phyloP scores from a whole-genome alignment of 2,329 filamentous ascomycete species.

The Trichoderma atroviride region DNA sequence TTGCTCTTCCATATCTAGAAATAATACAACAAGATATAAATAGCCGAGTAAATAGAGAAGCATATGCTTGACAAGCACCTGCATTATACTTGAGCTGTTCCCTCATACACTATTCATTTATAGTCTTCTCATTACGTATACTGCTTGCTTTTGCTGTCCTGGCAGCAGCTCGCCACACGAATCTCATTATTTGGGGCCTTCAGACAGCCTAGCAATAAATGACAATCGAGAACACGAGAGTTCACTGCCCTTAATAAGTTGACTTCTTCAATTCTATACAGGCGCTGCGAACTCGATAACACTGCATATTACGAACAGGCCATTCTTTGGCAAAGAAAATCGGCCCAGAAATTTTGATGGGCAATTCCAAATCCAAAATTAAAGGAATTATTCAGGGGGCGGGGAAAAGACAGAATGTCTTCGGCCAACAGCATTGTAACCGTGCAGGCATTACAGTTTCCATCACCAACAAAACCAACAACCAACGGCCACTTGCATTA shows the following conservation, averaged over 20 bases:
- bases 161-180: not conserved
- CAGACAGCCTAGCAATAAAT: not conserved
- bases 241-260: not conserved
- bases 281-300: too few relatives aligned
- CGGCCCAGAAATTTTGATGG: too few relatives aligned
- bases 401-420: constrained; percentile 20
- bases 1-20: not conserved
- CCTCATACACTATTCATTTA: not conserved
- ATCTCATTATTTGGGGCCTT: not conserved
- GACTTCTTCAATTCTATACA: too few relatives aligned
- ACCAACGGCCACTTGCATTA: constrained; percentile 13
- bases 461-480: not conserved
- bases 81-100: not conserved
- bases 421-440: constrained; percentile 7
- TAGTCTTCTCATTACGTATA: not conserved
- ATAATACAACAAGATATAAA: not conserved
- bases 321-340: too few relatives aligned
- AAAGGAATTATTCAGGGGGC: not conserved
- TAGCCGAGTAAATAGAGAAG: not conserved
- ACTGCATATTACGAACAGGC: too few relatives aligned
- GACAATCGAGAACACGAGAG: not conserved
- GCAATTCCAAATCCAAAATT: not conserved
- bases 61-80: not conserved
- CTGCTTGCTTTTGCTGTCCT: not conserved
- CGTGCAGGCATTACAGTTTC: not conserved